Evolutionary conservation across 352 stramenopile genomes (phyloP).

Genomic region (Saprolegnia diclina): DNA sequence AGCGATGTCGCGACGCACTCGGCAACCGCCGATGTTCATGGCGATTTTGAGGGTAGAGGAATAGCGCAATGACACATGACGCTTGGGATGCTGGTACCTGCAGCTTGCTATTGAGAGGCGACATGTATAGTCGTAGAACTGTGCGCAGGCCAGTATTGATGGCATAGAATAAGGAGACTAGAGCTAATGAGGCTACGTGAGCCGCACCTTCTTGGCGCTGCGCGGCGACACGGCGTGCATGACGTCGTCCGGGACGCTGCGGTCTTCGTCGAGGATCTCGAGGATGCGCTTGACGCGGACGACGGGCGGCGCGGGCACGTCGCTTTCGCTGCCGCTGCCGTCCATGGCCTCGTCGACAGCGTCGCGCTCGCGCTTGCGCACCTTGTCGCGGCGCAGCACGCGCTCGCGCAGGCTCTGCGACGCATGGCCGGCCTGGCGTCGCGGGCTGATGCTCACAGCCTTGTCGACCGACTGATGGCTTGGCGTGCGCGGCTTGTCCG

Average conservation of each 20-base stretch:
- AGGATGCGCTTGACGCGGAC: constrained; percentile 51
- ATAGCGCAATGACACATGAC: too few relatives aligned
- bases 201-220: constrained; percentile 11
- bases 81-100: too few relatives aligned
- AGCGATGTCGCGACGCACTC: too few relatives aligned
- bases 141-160: neutral
- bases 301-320: neutral
- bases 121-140: too few relatives aligned
- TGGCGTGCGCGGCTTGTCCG: constrained; percentile 53
- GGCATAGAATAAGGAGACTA: neutral
- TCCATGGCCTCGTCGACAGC: constrained; percentile 6
- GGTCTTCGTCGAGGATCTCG: constrained; percentile 71
- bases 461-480: constrained; percentile 54
- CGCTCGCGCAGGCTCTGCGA: constrained; percentile 12
- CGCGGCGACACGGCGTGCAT: constrained; percentile 22
- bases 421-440: constrained; percentile 38
- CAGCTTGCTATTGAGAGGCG: too few relatives aligned
- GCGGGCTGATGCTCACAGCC: constrained; percentile 61
- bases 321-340: neutral
- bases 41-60: too few relatives aligned
- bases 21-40: too few relatives aligned
- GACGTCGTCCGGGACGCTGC: constrained; percentile 22
- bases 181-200: neutral
- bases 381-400: constrained; percentile 20
- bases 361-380: neutral